A percentile compares a stretch with the other conserved stretches of the same genome.
phyloP scores from a whole-genome alignment of 305 asterid genomes.

The Lippia alba region DNA sequence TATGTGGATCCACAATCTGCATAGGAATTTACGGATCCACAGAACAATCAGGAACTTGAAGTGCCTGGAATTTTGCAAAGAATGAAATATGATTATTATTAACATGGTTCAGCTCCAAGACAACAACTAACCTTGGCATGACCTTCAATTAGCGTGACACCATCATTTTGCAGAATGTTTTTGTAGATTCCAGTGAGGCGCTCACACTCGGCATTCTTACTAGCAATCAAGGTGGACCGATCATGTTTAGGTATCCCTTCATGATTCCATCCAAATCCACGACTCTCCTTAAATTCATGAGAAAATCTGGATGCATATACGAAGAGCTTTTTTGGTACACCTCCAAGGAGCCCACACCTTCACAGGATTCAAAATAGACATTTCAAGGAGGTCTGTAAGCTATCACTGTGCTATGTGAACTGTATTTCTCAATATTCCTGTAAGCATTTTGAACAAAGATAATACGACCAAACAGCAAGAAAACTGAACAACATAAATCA shows the following conservation, averaged over 20 bases:
- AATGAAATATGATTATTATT: slow-evolving; percentile 1
- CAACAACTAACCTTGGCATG: slow-evolving; percentile 84
- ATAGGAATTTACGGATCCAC: slow-evolving; percentile 28
- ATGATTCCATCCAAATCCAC: slow-evolving; percentile 90
- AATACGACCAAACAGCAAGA: neutral
- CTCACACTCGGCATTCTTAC: slow-evolving; percentile 89
- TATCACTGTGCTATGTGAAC: slow-evolving; percentile 20
- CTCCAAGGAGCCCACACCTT: slow-evolving; percentile 98
- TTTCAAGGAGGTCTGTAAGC: slow-evolving; percentile 28
- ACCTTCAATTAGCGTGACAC: slow-evolving; percentile 78
- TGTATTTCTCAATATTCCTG: slow-evolving; percentile 2
- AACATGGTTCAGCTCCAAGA: neutral
- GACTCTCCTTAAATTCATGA: slow-evolving; percentile 93
- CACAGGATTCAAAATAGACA: slow-evolving; percentile 37
- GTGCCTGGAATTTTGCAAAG: neutral
- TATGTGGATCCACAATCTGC: slow-evolving; percentile 90
- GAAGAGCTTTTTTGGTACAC: slow-evolving; percentile 93
- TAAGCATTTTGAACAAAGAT: neutral
- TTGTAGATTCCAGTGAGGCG: slow-evolving; percentile 92
- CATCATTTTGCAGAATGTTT: slow-evolving; percentile 76
- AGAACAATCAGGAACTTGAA: slow-evolving; percentile 16
- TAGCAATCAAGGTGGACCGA: slow-evolving; percentile 90
- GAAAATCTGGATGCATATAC: slow-evolving; percentile 90
- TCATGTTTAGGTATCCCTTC: slow-evolving; percentile 88
- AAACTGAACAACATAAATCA: neutral